Evolutionary conservation across 257 asterid genomes (phyloP).

Genomic region (Orobanche coerulescens): DNA sequence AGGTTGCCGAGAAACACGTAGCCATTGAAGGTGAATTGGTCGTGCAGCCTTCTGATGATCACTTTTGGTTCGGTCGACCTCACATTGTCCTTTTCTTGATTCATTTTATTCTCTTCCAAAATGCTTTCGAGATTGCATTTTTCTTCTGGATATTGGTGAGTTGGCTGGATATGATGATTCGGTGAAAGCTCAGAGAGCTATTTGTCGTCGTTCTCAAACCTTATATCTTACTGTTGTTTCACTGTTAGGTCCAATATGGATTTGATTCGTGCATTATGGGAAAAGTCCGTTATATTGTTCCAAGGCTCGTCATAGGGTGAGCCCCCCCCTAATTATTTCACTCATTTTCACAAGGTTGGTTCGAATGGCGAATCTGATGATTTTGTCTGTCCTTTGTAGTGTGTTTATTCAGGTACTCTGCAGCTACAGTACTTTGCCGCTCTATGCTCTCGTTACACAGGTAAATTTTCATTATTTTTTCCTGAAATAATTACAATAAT

Average conservation of each 20-base stretch:
- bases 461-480: slow-evolving; percentile 25
- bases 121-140: slow-evolving; percentile 93
- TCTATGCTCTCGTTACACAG: slow-evolving; percentile 94
- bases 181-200: not conserved
- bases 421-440: slow-evolving; percentile 93
- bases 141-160: slow-evolving; percentile 98
- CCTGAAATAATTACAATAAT: not conserved
- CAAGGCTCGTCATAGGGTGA: slow-evolving; percentile 90
- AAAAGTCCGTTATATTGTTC: slow-evolving; percentile 53
- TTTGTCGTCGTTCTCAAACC: not conserved
- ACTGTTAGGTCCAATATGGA: slow-evolving; percentile 69
- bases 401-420: slow-evolving; percentile 80
- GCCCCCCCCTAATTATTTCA: not conserved
- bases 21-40: slow-evolving; percentile 92
- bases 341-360: not conserved
- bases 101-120: slow-evolving; percentile 94
- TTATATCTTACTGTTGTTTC: not conserved
- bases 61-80: slow-evolving; percentile 87
- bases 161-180: not conserved
- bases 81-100: slow-evolving; percentile 66
- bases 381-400: slow-evolving; percentile 30
- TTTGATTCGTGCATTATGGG: slow-evolving; percentile 98
- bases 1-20: slow-evolving; percentile 90
- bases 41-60: slow-evolving; percentile 83
- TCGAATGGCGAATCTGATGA: not conserved